Evolutionary conservation across 2,329 filamentous ascomycete genomes (phyloP), one percentile per base, ranked within the genome.

Genomic region (Canariomyces notabilis): DNA sequence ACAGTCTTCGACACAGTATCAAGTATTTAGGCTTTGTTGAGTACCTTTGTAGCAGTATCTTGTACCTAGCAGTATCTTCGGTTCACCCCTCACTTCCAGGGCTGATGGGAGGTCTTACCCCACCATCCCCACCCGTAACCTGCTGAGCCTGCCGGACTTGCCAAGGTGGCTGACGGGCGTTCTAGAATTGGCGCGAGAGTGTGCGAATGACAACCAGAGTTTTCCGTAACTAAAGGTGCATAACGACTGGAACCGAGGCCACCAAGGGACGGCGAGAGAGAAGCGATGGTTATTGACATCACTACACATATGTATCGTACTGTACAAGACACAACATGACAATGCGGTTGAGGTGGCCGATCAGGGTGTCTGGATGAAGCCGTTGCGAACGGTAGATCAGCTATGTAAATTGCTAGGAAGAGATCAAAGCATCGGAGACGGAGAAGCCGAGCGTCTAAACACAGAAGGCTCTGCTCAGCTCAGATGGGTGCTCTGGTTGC

Each of bases 201-300:
- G 20, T 47, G 45, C 45, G 20, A 37, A 33, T 47, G 45, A 47
- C 45, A 38, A 19, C 23, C 42, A 47, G 34, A 42, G 35, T 22
- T 47, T 47, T 42, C 35, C 31, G 26, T 38, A 6, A n/a, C n/a
- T n/a, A n/a, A n/a, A n/a, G n/a, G 6, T 20, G 11, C 31, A 21
- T 29, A 35, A 15, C 33, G 18, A 12, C 14, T 37, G 21, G 9
- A 15, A 4, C 18, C 16, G 16, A 8, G 18, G 16, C 33, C 15
- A 15, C 26, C 36, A 23, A 16, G 19, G 20, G 16, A 38, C 12
- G 36, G 36, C 12, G n/a, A 26, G n/a, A 38, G 20, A n/a, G 36
- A 14, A 12, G 36, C 20, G 26, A 29, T 12, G 26, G 7, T 29
- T 4, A 8, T 29, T 29, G 26, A 9, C 26, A 12, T 8, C n/a